Percentiles rank a stretch among this genome's conserved stretches.
These are phyloP conservation scores for Fusarium begoniae DNA, from an alignment of 2,329 filamentous ascomycete species.

Conservation along the genomic window DNA sequence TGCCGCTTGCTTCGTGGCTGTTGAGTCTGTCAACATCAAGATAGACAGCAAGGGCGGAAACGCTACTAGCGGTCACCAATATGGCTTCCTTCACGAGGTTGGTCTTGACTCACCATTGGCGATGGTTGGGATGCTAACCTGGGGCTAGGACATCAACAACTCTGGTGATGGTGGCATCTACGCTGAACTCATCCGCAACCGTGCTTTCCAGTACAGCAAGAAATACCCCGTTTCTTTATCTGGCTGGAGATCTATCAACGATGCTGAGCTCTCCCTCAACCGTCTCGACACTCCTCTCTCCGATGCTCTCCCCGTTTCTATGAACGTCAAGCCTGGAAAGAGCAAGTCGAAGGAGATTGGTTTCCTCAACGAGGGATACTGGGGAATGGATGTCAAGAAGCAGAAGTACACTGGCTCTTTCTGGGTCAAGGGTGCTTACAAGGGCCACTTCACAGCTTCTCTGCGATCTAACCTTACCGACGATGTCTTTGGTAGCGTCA, in stretches of 20 bases:
- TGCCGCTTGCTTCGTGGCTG: slow-evolving; percentile 21
- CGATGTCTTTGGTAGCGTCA: slow-evolving; percentile 56
- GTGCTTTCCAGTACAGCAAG: slow-evolving; percentile 70
- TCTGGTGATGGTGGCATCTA: slow-evolving; percentile 79
- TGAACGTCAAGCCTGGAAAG: slow-evolving; percentile 53
- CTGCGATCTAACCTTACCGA: slow-evolving; percentile 56
- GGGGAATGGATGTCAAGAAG: slow-evolving; percentile 64
- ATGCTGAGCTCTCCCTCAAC: slow-evolving; percentile 57
- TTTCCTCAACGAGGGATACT: slow-evolving; percentile 64
- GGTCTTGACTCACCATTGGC: not conserved
- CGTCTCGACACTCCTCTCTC: slow-evolving; percentile 60
- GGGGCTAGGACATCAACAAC: slow-evolving; percentile 67
- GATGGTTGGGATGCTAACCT: rapidly evolving
- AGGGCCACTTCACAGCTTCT: slow-evolving; percentile 58
- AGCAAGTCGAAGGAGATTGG: slow-evolving; percentile 51
- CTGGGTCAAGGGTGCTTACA: slow-evolving; percentile 61
- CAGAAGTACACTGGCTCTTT: slow-evolving; percentile 61
- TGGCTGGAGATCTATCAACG: slow-evolving; percentile 57
- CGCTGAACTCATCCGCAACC: slow-evolving; percentile 74
- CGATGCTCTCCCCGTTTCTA: slow-evolving; percentile 59
- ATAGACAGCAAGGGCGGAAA: slow-evolving; percentile 53
- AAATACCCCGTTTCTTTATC: slow-evolving; percentile 54
- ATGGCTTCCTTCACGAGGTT: slow-evolving; percentile 58
- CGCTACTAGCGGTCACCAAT: slow-evolving; percentile 55
- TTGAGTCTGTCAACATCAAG: slow-evolving; percentile 48